Evolutionary conservation across 768 basidiomycete genomes (phyloP).

Genomic region (Amanita rimosa): DNA sequence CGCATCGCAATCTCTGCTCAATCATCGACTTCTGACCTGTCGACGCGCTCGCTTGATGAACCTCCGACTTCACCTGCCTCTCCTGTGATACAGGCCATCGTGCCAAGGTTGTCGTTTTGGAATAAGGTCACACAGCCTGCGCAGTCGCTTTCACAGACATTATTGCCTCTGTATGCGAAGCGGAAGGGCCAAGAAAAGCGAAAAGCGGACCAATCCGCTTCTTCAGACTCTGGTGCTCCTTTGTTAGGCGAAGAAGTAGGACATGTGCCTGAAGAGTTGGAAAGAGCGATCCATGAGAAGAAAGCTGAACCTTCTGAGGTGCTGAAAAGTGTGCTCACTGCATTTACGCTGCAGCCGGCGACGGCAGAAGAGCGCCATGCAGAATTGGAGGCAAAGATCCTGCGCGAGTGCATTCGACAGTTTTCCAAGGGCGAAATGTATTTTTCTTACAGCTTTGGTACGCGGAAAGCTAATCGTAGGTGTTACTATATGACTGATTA

Average conservation of each 20-base stretch:
- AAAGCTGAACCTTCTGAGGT: slow-evolving; percentile 40
- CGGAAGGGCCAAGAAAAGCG: not conserved
- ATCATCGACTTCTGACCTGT: slow-evolving; percentile 39
- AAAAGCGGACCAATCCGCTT: not conserved
- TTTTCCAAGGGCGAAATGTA: slow-evolving; percentile 84
- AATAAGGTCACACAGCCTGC: slow-evolving; percentile 42
- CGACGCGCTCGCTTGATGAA: slow-evolving; percentile 41
- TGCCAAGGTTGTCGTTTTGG: slow-evolving; percentile 69
- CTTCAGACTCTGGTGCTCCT: not conserved
- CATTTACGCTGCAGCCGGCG: slow-evolving; percentile 49
- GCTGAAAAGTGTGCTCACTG: slow-evolving; percentile 44
- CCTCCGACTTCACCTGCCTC: slow-evolving; percentile 34
- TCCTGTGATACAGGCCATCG: slow-evolving; percentile 51
- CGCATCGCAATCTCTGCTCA: slow-evolving; percentile 24
- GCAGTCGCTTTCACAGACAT: slow-evolving; percentile 1
- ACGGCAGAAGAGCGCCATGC: slow-evolving; percentile 56
- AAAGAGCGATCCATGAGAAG: slow-evolving; percentile 32
- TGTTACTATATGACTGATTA: not conserved
- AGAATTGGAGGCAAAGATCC: slow-evolving; percentile 76
- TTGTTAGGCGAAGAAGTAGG: slow-evolving; percentile 11
- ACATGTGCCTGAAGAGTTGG: slow-evolving; percentile 22
- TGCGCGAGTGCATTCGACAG: slow-evolving; percentile 67
- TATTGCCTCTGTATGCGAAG: not conserved
- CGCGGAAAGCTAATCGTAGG: slow-evolving; percentile 7
- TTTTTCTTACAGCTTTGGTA: slow-evolving; percentile 81